A percentile compares a stretch with the other conserved stretches of the same genome.
These are phyloP conservation scores for Pichia sp. DNA, from an alignment of 1,139 yeast species.

Conservation along the genomic window DNA sequence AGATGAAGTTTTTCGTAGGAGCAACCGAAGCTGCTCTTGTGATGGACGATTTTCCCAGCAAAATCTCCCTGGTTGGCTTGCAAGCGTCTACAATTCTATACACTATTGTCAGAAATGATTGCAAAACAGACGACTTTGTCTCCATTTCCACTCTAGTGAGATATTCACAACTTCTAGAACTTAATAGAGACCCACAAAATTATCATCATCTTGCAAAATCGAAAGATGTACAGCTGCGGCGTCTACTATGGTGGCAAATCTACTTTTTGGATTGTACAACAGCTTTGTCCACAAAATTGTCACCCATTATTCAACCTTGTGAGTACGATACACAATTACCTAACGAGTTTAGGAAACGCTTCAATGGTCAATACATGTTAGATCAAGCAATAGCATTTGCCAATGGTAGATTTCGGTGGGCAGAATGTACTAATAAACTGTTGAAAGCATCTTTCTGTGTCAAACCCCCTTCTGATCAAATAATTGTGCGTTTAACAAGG, in stretches of 20 bases:
- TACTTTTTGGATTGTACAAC: conserved; percentile 56
- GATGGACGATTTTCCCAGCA: conserved; percentile 22
- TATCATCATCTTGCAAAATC: conserved; percentile 45
- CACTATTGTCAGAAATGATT: conserved; percentile 23
- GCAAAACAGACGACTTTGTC: conserved; percentile 26
- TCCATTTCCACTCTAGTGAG: conserved; percentile 36
- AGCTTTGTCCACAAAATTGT: conserved; percentile 51
- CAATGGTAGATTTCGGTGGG: conserved; percentile 25
- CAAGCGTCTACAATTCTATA: conserved; percentile 23
- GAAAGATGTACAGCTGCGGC: conserved; percentile 46
- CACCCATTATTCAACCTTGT: conserved; percentile 50
- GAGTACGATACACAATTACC: conserved; percentile 57
- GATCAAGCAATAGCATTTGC: conserved; percentile 23
- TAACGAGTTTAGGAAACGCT: conserved; percentile 20
- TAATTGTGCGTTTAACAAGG: conserved; percentile 1
- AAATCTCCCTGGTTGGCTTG: conserved; percentile 19
- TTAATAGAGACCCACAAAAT: conserved; percentile 54
- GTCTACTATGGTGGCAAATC: conserved; percentile 62
- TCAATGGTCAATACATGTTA: conserved; percentile 13
- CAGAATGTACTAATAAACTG: conserved; percentile 21
- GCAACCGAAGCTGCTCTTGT: conserved; percentile 24
- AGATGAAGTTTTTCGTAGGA: conserved; percentile 19
- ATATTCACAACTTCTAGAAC: conserved; percentile 51
- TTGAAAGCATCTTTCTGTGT: conserved; percentile 16
- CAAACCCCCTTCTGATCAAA: conserved; percentile 12